These are phyloP conservation scores for Rhynchosporium agropyri DNA, from an alignment of 2,329 filamentous ascomycete genomes.

Conservation along the genomic window DNA sequence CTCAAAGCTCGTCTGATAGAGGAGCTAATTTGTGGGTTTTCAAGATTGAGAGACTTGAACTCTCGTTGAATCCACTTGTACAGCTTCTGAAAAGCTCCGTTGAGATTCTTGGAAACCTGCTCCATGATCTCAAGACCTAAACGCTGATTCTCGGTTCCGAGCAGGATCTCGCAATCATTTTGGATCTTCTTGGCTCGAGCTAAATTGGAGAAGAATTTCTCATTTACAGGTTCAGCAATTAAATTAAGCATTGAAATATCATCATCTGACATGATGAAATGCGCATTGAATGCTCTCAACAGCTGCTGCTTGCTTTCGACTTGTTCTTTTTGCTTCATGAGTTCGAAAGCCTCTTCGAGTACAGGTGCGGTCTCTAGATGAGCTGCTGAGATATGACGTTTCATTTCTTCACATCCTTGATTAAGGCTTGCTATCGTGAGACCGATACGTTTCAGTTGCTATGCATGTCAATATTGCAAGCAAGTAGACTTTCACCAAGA, in stretches of 20 bases:
- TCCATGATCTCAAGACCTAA: slow-evolving; percentile 91
- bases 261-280: slow-evolving; percentile 83
- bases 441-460: slow-evolving; percentile 89
- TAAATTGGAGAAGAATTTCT: slow-evolving; percentile 79
- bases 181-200: slow-evolving; percentile 83
- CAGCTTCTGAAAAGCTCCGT: slow-evolving; percentile 90
- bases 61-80: slow-evolving; percentile 95
- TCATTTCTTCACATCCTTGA: slow-evolving; percentile 78
- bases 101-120: slow-evolving; percentile 81
- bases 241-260: slow-evolving; percentile 77
- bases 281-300: slow-evolving; percentile 73
- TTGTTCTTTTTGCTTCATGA: slow-evolving; percentile 73
- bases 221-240: slow-evolving; percentile 79
- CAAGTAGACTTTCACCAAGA: slow-evolving; percentile 1
- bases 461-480: slow-evolving; percentile 36
- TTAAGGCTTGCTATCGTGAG: slow-evolving; percentile 78
- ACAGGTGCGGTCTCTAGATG: slow-evolving; percentile 74
- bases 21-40: slow-evolving; percentile 88
- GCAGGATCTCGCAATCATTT: slow-evolving; percentile 82
- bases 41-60: slow-evolving; percentile 88
- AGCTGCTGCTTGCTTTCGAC: slow-evolving; percentile 80
- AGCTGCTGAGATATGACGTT: slow-evolving; percentile 72
- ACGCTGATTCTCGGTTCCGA: slow-evolving; percentile 87
- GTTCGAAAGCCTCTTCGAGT: slow-evolving; percentile 72
- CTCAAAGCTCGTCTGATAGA: slow-evolving; percentile 82